These are phyloP conservation scores for Leccinum angustisporum DNA, from an alignment of 1,284 basidiomycete genomes.

Conservation along the genomic window DNA sequence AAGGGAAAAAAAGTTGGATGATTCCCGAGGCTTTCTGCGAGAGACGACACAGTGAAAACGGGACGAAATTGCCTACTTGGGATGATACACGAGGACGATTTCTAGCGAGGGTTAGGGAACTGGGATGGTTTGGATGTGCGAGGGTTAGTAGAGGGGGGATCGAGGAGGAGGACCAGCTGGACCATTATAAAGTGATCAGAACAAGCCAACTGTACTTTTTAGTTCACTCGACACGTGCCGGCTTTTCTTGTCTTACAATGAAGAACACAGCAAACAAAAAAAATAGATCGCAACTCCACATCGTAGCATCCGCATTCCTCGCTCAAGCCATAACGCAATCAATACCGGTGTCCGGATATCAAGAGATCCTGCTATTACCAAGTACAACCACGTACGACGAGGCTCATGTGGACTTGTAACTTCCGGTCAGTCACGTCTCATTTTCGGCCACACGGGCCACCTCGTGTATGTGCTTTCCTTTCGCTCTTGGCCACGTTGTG, in stretches of 20 bases:
- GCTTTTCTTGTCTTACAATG: not conserved
- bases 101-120: not conserved
- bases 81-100: slow-evolving; percentile 1
- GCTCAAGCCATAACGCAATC: slow-evolving; percentile 1
- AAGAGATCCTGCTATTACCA: not conserved
- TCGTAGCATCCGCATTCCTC: slow-evolving; percentile 7
- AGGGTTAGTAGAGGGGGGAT: not conserved
- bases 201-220: slow-evolving; percentile 29
- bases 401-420: not conserved
- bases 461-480: not conserved
- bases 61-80: slow-evolving; percentile 3
- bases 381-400: not conserved
- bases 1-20: not conserved
- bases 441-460: not conserved
- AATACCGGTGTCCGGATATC: slow-evolving; percentile 2
- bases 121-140: not conserved
- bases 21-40: not conserved
- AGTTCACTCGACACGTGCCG: slow-evolving; percentile 23
- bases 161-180: slow-evolving; percentile 3
- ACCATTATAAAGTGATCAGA: slow-evolving; percentile 34
- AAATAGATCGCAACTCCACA: not conserved
- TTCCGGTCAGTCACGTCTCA: not conserved
- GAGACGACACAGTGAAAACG: not conserved
- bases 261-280: slow-evolving; percentile 1
- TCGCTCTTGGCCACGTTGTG: not conserved